These are phyloP conservation scores for Suillus sp. DNA, from an alignment of 768 basidiomycete species.

Conservation along the genomic window DNA sequence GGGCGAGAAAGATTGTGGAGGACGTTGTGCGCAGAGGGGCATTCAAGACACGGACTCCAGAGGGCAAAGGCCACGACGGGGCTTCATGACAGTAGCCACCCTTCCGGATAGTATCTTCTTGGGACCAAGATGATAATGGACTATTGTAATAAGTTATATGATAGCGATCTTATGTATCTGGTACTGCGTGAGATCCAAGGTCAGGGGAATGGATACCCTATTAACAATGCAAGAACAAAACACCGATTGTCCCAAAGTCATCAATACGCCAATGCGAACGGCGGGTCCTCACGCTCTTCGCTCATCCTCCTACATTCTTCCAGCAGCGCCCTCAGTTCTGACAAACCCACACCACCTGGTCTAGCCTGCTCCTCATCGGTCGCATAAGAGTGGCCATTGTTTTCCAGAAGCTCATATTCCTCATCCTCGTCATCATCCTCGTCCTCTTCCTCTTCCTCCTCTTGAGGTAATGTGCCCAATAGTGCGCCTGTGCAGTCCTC, in stretches of 20 bases:
- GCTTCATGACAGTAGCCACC: constrained; percentile 29
- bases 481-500: constrained; percentile 77
- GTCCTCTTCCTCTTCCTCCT: constrained; percentile 36
- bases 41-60: constrained; percentile 73
- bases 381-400: constrained; percentile 34
- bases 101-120: not conserved
- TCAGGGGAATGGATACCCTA: not conserved
- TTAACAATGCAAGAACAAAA: not conserved
- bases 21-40: constrained; percentile 60
- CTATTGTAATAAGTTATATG: not conserved
- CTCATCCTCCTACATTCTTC: constrained; percentile 56
- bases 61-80: constrained; percentile 56
- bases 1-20: constrained; percentile 55
- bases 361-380: constrained; percentile 31
- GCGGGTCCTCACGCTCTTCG: constrained; percentile 31
- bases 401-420: constrained; percentile 23
- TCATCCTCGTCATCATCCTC: constrained; percentile 37
- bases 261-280: constrained; percentile 24
- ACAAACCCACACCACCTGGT: constrained; percentile 31
- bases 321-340: constrained; percentile 55
- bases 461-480: constrained; percentile 47
- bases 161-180: too few species aligned
- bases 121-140: not conserved
- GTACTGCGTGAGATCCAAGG: not conserved
- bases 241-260: not conserved